Base-by-base conservation (phyloP, 257 asterid genomes). In the Solanum raphanifolium region DNA sequence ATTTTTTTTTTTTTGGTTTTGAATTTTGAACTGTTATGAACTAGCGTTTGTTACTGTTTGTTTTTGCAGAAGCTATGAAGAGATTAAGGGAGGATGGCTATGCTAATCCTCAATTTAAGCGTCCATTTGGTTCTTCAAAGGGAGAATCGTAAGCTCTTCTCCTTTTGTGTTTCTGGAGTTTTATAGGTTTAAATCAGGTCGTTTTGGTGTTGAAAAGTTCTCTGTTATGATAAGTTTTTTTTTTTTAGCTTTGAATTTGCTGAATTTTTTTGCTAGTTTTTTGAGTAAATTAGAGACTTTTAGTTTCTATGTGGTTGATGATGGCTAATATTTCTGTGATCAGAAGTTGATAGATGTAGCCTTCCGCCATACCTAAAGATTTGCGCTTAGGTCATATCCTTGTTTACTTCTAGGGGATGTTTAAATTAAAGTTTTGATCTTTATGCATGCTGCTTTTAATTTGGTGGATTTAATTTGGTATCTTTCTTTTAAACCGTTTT, bases 81-180 rank as follows among this genome's bases (percentile, higher is more conserved):
- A 20, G 89, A 62, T 55, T 79, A 55, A 23, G 89, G 65, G 90
- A 89, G 20, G 90, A 89, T 86, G 85, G 29, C 18, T 79, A 46
- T 71, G 73, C 73, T 27, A 88, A 69, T 46, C 76, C 90, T 43
- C 90, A 52, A 52, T 79, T 89, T 71, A 89, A 86, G 79, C 68
- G 89, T 18, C 85, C 89, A 38, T 91, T 90, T 55, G 89, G 89
- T 60, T 89, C 93, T 43, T 92, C 95, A 16, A 95, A 93, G 88
- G 95, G 91, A 86, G 97, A 94, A 88, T 86, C 93, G 96, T 94
- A 88, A 93, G 94, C 81, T 86, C 66, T 27, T 89, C 55, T 65
- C 27, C 27, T 41, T 31, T 68, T 66, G 23, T 46, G 46, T 7
- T 68, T 71, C 38, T 31, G 78, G 25, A 71, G 25, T 32, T 43